phyloP scores from a whole-genome alignment of 1,284 basidiomycete genomes.

The Apiotrichum veenhuisii region DNA sequence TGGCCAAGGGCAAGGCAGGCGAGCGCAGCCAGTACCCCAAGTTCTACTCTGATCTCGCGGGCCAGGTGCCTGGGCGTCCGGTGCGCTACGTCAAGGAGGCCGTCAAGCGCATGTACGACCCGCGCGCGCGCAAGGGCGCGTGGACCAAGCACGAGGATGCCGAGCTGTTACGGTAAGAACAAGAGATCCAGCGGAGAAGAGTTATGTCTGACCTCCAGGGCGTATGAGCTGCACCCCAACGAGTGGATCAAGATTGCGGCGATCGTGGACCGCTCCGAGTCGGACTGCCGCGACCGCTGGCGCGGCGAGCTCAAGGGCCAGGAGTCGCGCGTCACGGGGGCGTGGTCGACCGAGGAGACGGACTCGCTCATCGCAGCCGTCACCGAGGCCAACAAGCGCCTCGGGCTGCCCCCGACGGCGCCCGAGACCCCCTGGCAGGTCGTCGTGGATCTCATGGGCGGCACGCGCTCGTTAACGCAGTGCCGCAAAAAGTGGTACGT shows the following conservation, averaged over 20 bases:
- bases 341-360: conserved; percentile 27
- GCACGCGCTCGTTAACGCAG: conserved; percentile 23
- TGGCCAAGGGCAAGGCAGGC: conserved; percentile 23
- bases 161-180: conserved; percentile 29
- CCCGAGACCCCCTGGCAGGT: conserved; percentile 34
- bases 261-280: conserved; percentile 33
- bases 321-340: conserved; percentile 18
- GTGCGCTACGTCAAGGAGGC: conserved; percentile 37
- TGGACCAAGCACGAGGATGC: conserved; percentile 40
- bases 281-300: conserved; percentile 41
- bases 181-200: too few relatives aligned
- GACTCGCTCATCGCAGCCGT: conserved; percentile 19
- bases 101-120: conserved; percentile 38
- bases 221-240: conserved; percentile 29
- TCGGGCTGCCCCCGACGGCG: conserved; percentile 19
- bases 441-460: conserved; percentile 25
- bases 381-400: conserved; percentile 19
- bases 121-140: conserved; percentile 34
- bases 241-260: conserved; percentile 38
- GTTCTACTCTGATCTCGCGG: conserved; percentile 42
- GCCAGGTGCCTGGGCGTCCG: conserved; percentile 36
- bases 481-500: conserved; percentile 34
- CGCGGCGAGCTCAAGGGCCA: conserved; percentile 24
- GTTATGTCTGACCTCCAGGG: conserved; percentile 19
- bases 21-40: conserved; percentile 25